A percentile compares a stretch with the other conserved stretches of the same genome.
phyloP scores from a whole-genome alignment of 225 moss, liverwort and hornwort species.

The Sphagnum contortum region DNA sequence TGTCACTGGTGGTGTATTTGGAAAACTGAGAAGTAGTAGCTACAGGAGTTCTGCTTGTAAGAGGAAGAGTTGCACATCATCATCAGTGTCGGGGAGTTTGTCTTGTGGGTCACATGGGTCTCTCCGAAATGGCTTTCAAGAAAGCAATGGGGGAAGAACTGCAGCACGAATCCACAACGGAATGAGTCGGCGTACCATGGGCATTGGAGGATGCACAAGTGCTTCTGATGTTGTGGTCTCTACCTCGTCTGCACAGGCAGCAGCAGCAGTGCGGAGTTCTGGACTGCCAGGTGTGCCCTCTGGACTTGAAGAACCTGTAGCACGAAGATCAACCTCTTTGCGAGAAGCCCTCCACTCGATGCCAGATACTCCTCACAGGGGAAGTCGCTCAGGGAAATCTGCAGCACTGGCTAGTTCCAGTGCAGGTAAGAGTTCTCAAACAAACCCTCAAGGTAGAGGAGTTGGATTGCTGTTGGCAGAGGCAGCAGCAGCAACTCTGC shows the following conservation, averaged over 20 bases:
- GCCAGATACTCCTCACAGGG: constrained; percentile 13
- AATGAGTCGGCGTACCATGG: constrained; percentile 39
- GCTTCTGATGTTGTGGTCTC: constrained; percentile 42
- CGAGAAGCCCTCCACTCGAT: constrained; percentile 25
- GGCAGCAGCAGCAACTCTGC: constrained; percentile 12
- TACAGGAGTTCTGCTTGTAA: constrained; percentile 72
- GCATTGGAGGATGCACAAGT: constrained; percentile 43
- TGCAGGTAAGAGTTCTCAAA: constrained; percentile 23
- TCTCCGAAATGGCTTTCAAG: constrained; percentile 45
- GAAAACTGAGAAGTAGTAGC: constrained; percentile 44
- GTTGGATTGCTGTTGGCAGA: constrained; percentile 28
- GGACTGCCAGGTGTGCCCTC: constrained; percentile 27
- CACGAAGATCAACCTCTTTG: constrained; percentile 33
- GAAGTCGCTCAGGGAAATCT: constrained; percentile 46
- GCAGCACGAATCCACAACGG: constrained; percentile 23
- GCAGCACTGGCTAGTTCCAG: constrained; percentile 33
- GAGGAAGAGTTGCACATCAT: constrained; percentile 61
- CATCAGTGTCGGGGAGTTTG: constrained; percentile 41
- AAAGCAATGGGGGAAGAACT: constrained; percentile 35
- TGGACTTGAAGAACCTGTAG: constrained; percentile 39
- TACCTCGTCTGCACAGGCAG: constrained; percentile 26
- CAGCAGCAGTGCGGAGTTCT: constrained; percentile 40
- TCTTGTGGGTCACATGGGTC: constrained; percentile 44
- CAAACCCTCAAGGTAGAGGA: constrained; percentile 22
- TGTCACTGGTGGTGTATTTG: constrained; percentile 20